Evolutionary conservation across 768 basidiomycete genomes (phyloP), one percentile per base, ranked within the genome.

Genomic region (Boletus vermiculosoides): DNA sequence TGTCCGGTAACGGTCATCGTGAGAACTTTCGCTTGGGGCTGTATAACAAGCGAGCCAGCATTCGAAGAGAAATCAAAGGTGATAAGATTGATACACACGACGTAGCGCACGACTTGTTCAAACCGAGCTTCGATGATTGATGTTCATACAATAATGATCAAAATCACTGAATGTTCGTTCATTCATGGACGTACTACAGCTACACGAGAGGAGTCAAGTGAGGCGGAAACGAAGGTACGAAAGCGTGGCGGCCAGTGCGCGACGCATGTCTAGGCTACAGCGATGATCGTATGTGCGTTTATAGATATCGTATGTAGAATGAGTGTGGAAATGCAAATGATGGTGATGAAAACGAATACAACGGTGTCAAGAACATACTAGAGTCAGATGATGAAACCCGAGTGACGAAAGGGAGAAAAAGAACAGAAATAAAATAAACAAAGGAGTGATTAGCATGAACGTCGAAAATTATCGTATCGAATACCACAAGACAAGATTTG

Each of bases 261-360:
- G 40, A 46, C 56, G 10, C 42, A 16, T 16, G 45, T 50, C 47
- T 50, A 58, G 22, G 66, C 66, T 67, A 67, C 66, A 68, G 33
- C 12, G 22, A 37, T 44, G 45, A 45, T 49, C 46, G 44, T 42
- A 18, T 45, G n/a, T 40, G n/a, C 16, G 36, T 23, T 12, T 53
- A 16, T 39, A 23, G 20, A 53, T 41, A 25, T 50, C 22, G 12
- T 45, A 48, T 41, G 45, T 20, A 25, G 22, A 50, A 61, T 30
- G 58, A 50, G 53, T 31, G 52, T 50, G 48, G 50, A 20, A 25
- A 41, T 56, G 52, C 40, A 46, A 15, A 42, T 31, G 36, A 37
- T 47, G 15, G 16, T 7, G 5, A 49, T 2, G 5, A 52, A 59
- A 37, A 40, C 16, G 22, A 45, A 44, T 40, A 49, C 25, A 60